These are phyloP conservation scores for Arbutus unedo DNA, from an alignment of 148 eudicot genomes.

Conservation along the genomic window DNA sequence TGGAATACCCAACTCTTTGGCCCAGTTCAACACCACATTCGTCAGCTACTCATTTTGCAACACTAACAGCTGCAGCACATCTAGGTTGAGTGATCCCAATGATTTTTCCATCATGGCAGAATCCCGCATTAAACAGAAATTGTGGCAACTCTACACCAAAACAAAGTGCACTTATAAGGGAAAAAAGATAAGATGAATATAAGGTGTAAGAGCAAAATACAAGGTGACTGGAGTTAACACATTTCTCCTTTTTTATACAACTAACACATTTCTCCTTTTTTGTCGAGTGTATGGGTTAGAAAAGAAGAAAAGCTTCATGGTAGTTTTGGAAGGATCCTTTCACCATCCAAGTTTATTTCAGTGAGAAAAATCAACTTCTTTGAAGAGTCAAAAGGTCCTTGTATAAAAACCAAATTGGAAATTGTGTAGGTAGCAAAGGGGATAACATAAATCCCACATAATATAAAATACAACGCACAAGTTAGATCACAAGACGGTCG, in stretches of 20 bases:
- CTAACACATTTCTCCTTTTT: no score
- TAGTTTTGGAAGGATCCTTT: not conserved
- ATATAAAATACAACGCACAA: not conserved
- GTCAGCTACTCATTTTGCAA: constrained; percentile 95
- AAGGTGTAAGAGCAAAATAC: not conserved
- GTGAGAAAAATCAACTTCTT: not conserved
- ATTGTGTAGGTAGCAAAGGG: not conserved
- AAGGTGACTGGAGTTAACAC: not conserved
- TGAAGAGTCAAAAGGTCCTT: not conserved
- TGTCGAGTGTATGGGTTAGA: no score
- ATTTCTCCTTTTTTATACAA: not conserved
- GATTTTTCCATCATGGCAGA: constrained; percentile 62
- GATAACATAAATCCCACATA: not conserved
- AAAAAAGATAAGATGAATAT: not conserved
- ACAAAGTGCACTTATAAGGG: not conserved
- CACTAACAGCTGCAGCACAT: constrained; percentile 92
- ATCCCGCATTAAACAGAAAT: constrained; percentile 67
- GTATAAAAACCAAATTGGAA: not conserved
- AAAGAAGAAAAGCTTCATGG: not conserved
- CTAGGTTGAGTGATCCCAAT: constrained; percentile 96
- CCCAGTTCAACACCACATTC: constrained; percentile 83
- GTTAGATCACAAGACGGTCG: not conserved
- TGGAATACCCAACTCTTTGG: constrained; percentile 83
- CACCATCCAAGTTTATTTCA: not conserved
- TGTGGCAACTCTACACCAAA: constrained; percentile 70